Evolutionary conservation across 2,329 filamentous ascomycete species (phyloP).

Genomic region (Calonectria hongkongensis): DNA sequence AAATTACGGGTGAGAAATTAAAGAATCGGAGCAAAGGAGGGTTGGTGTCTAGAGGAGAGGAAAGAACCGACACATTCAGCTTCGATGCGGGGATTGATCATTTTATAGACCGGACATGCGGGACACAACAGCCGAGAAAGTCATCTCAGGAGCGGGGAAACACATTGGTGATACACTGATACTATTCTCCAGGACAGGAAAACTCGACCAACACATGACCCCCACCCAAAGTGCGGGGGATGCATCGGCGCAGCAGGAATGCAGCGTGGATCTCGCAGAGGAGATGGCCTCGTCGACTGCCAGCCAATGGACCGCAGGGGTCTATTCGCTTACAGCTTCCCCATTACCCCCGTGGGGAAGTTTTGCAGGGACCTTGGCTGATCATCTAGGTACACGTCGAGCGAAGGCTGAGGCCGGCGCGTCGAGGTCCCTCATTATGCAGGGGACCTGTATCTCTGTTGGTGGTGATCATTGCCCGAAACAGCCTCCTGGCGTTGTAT

Average conservation of each 20-base stretch:
- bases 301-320: constrained; percentile 5
- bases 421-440: background rate
- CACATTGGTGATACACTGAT: constrained; percentile 9
- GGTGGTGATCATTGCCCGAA: constrained; percentile 5
- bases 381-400: constrained; percentile 8
- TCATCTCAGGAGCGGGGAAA: constrained; percentile 32
- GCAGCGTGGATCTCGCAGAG: constrained; percentile 19
- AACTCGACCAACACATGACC: constrained; percentile 16
- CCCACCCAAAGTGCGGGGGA: constrained; percentile 35
- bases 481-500: background rate
- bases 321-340: constrained; percentile 32
- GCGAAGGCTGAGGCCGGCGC: constrained; percentile 7
- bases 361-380: background rate
- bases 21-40: background rate
- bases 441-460: background rate
- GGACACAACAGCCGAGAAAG: constrained; percentile 13
- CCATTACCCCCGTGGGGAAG: constrained; percentile 15
- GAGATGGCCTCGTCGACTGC: background rate
- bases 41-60: background rate
- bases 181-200: constrained; percentile 7
- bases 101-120: constrained; percentile 25
- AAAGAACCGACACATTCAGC: background rate
- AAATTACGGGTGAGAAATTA: background rate
- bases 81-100: background rate
- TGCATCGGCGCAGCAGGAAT: constrained; percentile 9